These are phyloP conservation scores for Fusarium marasasianum DNA, from an alignment of 2,329 filamentous ascomycete species.

Conservation along the genomic window DNA sequence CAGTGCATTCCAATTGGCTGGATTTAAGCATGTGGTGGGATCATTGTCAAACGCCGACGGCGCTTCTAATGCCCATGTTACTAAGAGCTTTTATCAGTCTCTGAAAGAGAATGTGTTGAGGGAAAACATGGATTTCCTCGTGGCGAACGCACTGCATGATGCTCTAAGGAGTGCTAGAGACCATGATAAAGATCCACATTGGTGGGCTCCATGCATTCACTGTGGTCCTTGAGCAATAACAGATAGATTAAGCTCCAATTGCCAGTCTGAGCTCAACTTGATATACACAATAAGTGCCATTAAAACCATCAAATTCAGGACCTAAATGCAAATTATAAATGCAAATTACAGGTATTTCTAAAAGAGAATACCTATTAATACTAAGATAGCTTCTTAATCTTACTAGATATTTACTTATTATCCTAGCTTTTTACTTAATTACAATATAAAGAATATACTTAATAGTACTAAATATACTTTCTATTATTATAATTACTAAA, in stretches of 20 bases:
- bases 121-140: not conserved
- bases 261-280: fast-evolving
- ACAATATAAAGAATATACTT: not conserved
- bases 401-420: too few relatives aligned
- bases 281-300: not conserved
- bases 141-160: not conserved
- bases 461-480: not conserved
- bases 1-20: not conserved
- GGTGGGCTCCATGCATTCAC: not conserved
- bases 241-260: not conserved
- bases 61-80: not conserved
- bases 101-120: not conserved
- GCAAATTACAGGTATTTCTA: too few relatives aligned
- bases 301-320: fast-evolving
- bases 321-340: too few relatives aligned
- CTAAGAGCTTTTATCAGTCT: not conserved
- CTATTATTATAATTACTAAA: not conserved
- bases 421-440: fast-evolving
- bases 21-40: not conserved
- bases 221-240: not conserved
- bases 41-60: not conserved
- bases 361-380: fast-evolving
- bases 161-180: not conserved
- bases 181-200: not conserved
- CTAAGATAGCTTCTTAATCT: too few relatives aligned